Conservation (phyloP, 2,329 filamentous ascomycete species). For the Arthrinium puccinioides region DNA sequence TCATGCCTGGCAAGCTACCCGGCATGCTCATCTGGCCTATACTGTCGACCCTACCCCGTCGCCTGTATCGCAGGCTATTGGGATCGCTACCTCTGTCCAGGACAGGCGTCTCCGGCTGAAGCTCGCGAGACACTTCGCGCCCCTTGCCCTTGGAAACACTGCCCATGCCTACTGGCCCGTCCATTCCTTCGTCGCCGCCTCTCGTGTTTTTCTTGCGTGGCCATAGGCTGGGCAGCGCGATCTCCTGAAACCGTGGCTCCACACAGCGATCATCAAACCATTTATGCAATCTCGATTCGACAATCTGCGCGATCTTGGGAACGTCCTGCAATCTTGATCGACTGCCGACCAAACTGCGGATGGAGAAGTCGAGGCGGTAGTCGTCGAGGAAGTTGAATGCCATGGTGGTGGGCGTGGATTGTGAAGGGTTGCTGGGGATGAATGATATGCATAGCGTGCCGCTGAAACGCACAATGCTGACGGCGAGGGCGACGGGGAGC, state of each 20-base stretch:
- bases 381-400: constrained; percentile 91
- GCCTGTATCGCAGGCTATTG: constrained; percentile 29
- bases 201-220: constrained; percentile 77
- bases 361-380: constrained; percentile 76
- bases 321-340: constrained; percentile 78
- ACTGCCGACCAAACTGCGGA: constrained; percentile 71
- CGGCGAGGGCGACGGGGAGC: constrained; percentile 82
- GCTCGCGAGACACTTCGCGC: constrained; percentile 42
- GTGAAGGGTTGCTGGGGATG: constrained; percentile 65
- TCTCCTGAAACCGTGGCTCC: constrained; percentile 81
- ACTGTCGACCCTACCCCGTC: constrained; percentile 26
- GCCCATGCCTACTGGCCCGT: constrained; percentile 26
- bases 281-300: constrained; percentile 71
- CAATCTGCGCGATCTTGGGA: constrained; percentile 78
- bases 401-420: constrained; percentile 75
- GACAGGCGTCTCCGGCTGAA: constrained; percentile 36
- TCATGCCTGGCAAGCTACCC: constrained; percentile 35
- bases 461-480: constrained; percentile 89
- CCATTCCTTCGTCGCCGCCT: constrained; percentile 55
- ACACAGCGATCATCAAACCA: constrained; percentile 88
- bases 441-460: constrained; percentile 92
- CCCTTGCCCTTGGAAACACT: constrained; percentile 48
- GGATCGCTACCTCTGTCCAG: constrained; percentile 24
- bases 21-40: constrained; percentile 34
- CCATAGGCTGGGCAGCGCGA: constrained; percentile 76